Evolutionary conservation across 192 early-diverging fungal genomes (phyloP).

Genomic region (Piromyces sp.): DNA sequence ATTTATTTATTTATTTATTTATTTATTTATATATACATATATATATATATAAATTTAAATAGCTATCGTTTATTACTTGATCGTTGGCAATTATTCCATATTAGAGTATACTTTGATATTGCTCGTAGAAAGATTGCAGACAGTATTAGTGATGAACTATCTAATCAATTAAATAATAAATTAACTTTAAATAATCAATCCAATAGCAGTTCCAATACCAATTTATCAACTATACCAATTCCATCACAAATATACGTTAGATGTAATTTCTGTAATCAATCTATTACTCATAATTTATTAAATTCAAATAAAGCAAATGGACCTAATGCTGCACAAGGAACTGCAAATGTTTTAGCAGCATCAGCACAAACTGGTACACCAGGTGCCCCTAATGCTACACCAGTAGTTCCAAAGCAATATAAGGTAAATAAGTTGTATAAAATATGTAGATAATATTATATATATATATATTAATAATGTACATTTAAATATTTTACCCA

Average conservation of each 20-base stretch:
- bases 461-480: too few relatives aligned
- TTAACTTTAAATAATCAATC: conserved; percentile 3
- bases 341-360: background rate
- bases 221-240: conserved; percentile 3
- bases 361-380: background rate
- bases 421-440: background rate
- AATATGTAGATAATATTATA: too few relatives aligned
- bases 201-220: conserved; percentile 2
- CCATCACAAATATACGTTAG: conserved; percentile 65
- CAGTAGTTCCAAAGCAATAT: background rate
- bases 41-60: too few relatives aligned
- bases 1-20: too few relatives aligned
- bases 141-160: conserved; percentile 28
- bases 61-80: conserved; percentile 76
- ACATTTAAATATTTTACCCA: too few relatives aligned
- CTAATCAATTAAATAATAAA: conserved; percentile 5
- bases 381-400: background rate
- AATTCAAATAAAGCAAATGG: conserved; percentile 16
- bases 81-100: conserved; percentile 68
- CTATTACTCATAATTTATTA: conserved; percentile 29
- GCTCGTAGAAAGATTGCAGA: conserved; percentile 41
- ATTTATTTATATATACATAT: too few relatives aligned
- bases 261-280: conserved; percentile 72
- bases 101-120: conserved; percentile 85
- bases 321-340: background rate